These are phyloP conservation scores for Luffa acutangula DNA, from an alignment of 306 rosid genomes.

Conservation along the genomic window DNA sequence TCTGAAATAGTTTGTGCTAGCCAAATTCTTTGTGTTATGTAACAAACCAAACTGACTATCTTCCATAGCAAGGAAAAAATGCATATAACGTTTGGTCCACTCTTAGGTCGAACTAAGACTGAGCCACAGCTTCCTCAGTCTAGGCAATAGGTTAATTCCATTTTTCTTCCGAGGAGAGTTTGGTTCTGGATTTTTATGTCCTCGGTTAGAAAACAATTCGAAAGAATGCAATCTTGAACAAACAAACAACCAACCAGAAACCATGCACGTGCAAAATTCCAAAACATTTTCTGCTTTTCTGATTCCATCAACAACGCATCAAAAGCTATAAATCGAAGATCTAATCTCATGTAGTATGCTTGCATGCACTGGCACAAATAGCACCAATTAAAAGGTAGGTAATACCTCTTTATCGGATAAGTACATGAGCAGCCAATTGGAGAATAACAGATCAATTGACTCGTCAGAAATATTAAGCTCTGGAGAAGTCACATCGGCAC, in stretches of 20 bases:
- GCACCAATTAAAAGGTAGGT: background rate
- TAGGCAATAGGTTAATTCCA: background rate
- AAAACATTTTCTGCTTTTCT: background rate
- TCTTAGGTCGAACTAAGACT: background rate
- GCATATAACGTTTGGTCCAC: background rate
- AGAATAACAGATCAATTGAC: slow-evolving; percentile 71
- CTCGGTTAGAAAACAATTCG: background rate
- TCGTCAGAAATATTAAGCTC: slow-evolving; percentile 49
- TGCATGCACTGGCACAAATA: background rate
- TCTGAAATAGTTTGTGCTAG: background rate
- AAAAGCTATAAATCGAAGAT: background rate
- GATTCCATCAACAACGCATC: background rate
- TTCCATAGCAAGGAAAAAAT: background rate
- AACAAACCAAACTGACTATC: background rate
- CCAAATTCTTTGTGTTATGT: background rate
- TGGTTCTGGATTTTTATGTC: background rate
- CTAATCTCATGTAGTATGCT: background rate
- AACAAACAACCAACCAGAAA: background rate
- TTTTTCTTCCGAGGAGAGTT: background rate
- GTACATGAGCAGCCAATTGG: slow-evolving; percentile 97
- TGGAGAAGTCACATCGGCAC: slow-evolving; percentile 88
- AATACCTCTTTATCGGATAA: slow-evolving; percentile 77
- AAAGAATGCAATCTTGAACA: background rate
- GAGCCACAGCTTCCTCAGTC: background rate
- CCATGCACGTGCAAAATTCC: background rate